A percentile compares a stretch with the other conserved stretches of the same genome.
phyloP scores from a whole-genome alignment of 495 filamentous ascomycete genomes.

The Aspergillus asperescens region DNA sequence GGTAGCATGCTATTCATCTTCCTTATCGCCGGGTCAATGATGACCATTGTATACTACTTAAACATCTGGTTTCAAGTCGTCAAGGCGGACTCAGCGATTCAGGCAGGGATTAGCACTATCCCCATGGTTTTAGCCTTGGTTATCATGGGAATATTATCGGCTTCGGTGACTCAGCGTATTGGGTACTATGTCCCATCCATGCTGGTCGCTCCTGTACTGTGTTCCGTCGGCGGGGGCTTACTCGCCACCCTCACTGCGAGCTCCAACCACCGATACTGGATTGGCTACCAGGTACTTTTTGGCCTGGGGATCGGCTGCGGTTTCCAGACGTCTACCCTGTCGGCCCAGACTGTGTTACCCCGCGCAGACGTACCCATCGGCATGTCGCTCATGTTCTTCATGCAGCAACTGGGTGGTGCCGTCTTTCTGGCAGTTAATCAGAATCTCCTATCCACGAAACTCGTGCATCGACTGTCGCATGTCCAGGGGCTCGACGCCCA shows the following conservation, averaged over 20 bases:
- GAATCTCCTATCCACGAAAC: too few relatives aligned
- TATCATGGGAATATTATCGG: conserved; percentile 18
- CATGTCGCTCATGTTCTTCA: conserved; percentile 35
- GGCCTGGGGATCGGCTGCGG: conserved; percentile 37
- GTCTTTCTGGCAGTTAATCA: too few relatives aligned
- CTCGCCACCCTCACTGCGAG: conserved; percentile 23
- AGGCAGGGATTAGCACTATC: conserved; percentile 29
- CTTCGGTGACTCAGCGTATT: conserved; percentile 12
- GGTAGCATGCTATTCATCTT: neutral
- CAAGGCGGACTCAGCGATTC: conserved; percentile 23
- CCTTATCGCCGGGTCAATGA: neutral
- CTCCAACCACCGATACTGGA: conserved; percentile 24
- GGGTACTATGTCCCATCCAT: conserved; percentile 41
- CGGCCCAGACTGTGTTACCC: conserved; percentile 36
- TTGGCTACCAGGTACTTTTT: conserved; percentile 34
- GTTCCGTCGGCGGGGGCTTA: conserved; percentile 31
- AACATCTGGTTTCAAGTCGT: conserved; percentile 36
- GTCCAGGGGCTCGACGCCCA: too few relatives aligned
- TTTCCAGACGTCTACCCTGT: conserved; percentile 30
- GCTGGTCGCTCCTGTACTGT: conserved; percentile 23
- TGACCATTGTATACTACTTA: neutral
- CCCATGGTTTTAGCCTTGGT: conserved; percentile 26
- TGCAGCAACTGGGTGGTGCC: conserved; percentile 36
- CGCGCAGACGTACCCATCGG: conserved; percentile 33
- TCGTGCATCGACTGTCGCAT: too few relatives aligned